phyloP scores from a whole-genome alignment of 768 basidiomycete genomes.

The Trametes sanguinea region DNA sequence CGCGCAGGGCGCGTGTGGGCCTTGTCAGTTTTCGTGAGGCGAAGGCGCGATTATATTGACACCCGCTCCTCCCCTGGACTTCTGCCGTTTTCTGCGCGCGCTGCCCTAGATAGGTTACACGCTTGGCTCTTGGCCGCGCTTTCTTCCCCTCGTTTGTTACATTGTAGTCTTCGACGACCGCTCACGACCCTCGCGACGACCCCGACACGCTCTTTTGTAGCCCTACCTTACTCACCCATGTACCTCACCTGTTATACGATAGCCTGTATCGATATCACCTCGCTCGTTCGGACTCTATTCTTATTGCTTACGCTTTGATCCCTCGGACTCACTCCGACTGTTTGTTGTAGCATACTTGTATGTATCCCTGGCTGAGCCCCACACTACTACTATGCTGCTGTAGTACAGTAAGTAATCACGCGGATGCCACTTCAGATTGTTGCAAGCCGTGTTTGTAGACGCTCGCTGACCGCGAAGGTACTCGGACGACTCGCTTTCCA shows the following conservation, averaged over 20 bases:
- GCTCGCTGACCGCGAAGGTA: too few relatives aligned
- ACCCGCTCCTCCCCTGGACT: background rate
- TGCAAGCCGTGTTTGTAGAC: too few relatives aligned
- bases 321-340: background rate
- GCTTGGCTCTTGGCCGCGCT: background rate
- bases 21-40: conserved; percentile 27
- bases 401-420: too few relatives aligned
- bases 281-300: conserved; percentile 3
- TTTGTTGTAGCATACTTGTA: conserved; percentile 1
- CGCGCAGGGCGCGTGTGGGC: conserved; percentile 29
- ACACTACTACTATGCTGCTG: too few relatives aligned
- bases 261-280: conserved; percentile 2
- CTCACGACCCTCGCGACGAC: conserved; percentile 7
- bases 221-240: background rate
- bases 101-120: background rate
- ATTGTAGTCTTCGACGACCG: background rate
- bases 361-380: background rate
- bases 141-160: conserved; percentile 1
- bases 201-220: conserved; percentile 13
- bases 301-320: background rate
- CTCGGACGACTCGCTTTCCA: too few relatives aligned
- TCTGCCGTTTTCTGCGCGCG: background rate
- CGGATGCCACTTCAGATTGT: too few relatives aligned
- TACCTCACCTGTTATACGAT: background rate
- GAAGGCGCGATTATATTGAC: background rate